phyloP scores from a whole-genome alignment of 495 filamentous ascomycete genomes.

The Lindgomyces ingoldianus region DNA sequence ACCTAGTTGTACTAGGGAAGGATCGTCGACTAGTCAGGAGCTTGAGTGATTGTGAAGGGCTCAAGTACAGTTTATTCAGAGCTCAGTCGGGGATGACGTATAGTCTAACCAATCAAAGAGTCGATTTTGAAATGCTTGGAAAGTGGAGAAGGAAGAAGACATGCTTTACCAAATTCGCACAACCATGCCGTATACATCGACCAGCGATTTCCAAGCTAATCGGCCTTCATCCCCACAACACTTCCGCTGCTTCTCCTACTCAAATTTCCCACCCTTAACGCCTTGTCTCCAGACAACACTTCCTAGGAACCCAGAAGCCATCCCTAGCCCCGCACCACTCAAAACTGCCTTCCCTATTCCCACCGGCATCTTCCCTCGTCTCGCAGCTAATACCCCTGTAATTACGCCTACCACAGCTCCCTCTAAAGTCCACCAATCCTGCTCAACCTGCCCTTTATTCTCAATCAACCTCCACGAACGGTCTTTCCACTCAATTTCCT shows the following conservation, averaged over 20 bases:
- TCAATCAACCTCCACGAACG: slow-evolving; percentile 59
- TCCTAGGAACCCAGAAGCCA: slow-evolving; percentile 44
- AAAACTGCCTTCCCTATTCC: slow-evolving; percentile 41
- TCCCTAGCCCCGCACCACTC: slow-evolving; percentile 50
- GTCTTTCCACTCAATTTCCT: slow-evolving; percentile 65
- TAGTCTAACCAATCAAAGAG: too few relatives aligned
- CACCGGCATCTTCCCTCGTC: slow-evolving; percentile 28
- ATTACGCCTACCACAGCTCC: slow-evolving; percentile 44
- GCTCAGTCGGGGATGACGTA: too few relatives aligned
- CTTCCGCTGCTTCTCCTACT: not conserved
- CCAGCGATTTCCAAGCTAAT: too few relatives aligned
- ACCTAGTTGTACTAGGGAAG: too few relatives aligned
- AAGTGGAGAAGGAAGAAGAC: too few relatives aligned
- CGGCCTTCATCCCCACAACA: not conserved
- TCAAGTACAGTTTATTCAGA: too few relatives aligned
- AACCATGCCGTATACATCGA: too few relatives aligned
- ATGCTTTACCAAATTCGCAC: too few relatives aligned
- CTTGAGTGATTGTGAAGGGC: too few relatives aligned
- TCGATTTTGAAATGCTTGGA: too few relatives aligned
- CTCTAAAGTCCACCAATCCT: slow-evolving; percentile 54
- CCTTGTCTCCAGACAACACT: not conserved
- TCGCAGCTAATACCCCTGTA: slow-evolving; percentile 35
- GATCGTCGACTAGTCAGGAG: too few relatives aligned
- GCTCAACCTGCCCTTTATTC: slow-evolving; percentile 55
- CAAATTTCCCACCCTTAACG: not conserved